Evolutionary conservation across 345 rosid species (phyloP), one percentile per base, ranked within the genome.

Genomic region (Acer campestre): DNA sequence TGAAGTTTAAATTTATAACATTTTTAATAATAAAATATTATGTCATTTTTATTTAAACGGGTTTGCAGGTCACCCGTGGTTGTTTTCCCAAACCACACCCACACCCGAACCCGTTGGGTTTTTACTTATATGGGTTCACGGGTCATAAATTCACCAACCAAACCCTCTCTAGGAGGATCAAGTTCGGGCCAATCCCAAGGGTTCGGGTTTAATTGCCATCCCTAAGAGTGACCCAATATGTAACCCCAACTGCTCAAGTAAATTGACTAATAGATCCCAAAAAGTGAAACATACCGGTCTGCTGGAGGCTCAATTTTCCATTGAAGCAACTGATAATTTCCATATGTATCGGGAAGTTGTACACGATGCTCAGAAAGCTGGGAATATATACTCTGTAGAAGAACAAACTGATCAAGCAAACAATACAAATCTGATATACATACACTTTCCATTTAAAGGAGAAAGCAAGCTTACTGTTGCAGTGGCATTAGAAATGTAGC

Each of bases 271-370:
- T 8, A 18, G 11, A 76, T 25, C 49, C 53, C 48, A 56, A 1
- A 67, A 31, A 61, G 14, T 48, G 13, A 27, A 67, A 61, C 46
- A 2, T 88, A 93, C 98, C 84, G 72, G 56, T 84, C 62, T 61
- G 29, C 65, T 46, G 81, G 79, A 72, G 92, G 92, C 84, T 89
- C 85, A 66, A 92, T 80, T 80, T 92, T 84, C 94, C 97, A 91
- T 12, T 77, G 71, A 56, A 92, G 70, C 77, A 91, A 82, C 82
- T 86, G 59, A 42, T 94, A 94, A 80, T 72, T 85, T 84, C 97
- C 97, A 20, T 86, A 92, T 44, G 73, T 73, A 53, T 84, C 85
- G 61, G 97, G 97, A 82, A 96, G 94, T 70, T 72, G 84, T 79
- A 94, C 65, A 18, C 67, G 91, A 70, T 90, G 91, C 75, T 90